Percentiles rank a stretch among this genome's conserved stretches.
These are phyloP conservation scores for Trichoderma reesei DNA, from an alignment of 495 filamentous ascomycete genomes.

Conservation along the genomic window DNA sequence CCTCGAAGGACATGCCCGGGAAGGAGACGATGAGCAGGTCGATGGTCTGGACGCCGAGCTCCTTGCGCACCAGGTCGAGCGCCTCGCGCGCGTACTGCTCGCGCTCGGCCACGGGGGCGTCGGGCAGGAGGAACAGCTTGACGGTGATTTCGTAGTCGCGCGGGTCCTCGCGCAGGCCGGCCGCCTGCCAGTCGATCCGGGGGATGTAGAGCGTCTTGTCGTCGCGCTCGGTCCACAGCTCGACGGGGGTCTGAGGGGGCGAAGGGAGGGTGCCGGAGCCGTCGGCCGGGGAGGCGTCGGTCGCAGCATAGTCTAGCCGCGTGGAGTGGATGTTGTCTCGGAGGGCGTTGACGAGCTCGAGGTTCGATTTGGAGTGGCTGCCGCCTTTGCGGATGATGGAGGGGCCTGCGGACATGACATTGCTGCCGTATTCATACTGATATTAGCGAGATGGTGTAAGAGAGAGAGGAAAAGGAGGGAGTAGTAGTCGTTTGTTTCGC, in stretches of 20 bases:
- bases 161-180: conserved; percentile 66
- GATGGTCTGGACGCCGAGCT: conserved; percentile 62
- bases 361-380: conserved; percentile 62
- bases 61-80: conserved; percentile 64
- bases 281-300: conserved; percentile 36
- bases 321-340: conserved; percentile 67
- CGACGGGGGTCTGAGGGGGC: conserved; percentile 20
- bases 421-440: conserved; percentile 44
- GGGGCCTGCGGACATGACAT: conserved; percentile 71
- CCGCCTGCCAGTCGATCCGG: conserved; percentile 57
- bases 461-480: too few species aligned
- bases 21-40: conserved; percentile 90
- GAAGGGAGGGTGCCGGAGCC: conserved; percentile 36
- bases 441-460: background rate
- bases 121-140: conserved; percentile 85
- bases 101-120: conserved; percentile 49
- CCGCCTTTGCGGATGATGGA: conserved; percentile 70
- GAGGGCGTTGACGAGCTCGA: conserved; percentile 79
- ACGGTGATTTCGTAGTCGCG: conserved; percentile 84
- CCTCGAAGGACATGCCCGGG: conserved; percentile 86
- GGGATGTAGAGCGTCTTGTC: conserved; percentile 62
- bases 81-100: conserved; percentile 63
- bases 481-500: too few species aligned
- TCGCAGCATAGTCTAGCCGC: conserved; percentile 49
- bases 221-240: conserved; percentile 56